These are phyloP conservation scores for Puccinia coronata DNA, from an alignment of 1,284 basidiomycete species.

Conservation along the genomic window DNA sequence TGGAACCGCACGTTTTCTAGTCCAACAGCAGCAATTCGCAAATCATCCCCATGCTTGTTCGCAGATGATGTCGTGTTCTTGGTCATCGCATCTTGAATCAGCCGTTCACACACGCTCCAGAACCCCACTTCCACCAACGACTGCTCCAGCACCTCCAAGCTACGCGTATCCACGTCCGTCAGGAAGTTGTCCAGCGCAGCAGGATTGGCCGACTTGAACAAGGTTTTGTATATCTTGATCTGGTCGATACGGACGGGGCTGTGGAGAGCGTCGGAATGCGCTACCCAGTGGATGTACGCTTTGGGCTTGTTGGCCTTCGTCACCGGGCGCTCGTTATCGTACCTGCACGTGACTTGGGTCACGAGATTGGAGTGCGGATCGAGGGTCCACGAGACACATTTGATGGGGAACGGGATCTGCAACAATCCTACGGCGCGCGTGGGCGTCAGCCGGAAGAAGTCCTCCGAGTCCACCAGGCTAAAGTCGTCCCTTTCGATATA, in stretches of 20 bases:
- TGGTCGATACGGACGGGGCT: constrained; percentile 85
- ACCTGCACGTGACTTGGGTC: constrained; percentile 73
- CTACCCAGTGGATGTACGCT: constrained; percentile 98
- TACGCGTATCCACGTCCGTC: constrained; percentile 75
- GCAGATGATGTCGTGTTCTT: constrained; percentile 59
- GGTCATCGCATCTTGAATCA: constrained; percentile 68
- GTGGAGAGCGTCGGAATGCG: constrained; percentile 73
- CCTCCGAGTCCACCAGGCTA: constrained; percentile 77
- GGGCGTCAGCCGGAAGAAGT: constrained; percentile 96
- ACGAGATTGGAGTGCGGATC: constrained; percentile 73
- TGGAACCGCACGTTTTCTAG: constrained; percentile 96
- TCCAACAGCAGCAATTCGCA: constrained; percentile 64
- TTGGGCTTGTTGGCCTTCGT: constrained; percentile 73
- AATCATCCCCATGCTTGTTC: no score
- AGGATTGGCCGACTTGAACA: constrained; percentile 94
- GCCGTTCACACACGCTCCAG: constrained; percentile 75
- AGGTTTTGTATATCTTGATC: constrained; percentile 83
- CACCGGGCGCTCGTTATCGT: constrained; percentile 67
- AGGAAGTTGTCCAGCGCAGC: constrained; percentile 70
- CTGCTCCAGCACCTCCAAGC: constrained; percentile 73
- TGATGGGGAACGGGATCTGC: constrained; percentile 91
- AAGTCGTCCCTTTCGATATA: constrained; percentile 97
- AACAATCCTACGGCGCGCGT: constrained; percentile 96
- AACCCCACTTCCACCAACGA: constrained; percentile 89
- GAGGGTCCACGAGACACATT: constrained; percentile 82